These are phyloP conservation scores for Diaporthe amygdali DNA, from an alignment of 2,329 filamentous ascomycete genomes.

Conservation along the genomic window DNA sequence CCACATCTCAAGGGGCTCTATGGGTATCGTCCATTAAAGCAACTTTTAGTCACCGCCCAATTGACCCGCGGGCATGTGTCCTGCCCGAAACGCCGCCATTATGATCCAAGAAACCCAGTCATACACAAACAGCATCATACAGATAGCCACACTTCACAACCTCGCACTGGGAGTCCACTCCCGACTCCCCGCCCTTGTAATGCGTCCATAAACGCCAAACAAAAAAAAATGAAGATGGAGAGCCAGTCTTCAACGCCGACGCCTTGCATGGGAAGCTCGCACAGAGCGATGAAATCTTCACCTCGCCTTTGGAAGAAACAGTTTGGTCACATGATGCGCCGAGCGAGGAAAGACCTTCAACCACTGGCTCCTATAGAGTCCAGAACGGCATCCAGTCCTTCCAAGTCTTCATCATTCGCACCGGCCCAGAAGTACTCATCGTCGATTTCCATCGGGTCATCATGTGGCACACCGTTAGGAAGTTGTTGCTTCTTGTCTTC, in stretches of 20 bases:
- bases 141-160: not conserved
- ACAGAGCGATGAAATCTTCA: not conserved
- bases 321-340: not conserved
- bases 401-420: conserved; percentile 55
- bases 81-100: conserved; percentile 25
- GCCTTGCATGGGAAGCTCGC: conserved; percentile 13
- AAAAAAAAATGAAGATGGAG: conserved; percentile 25
- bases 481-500: conserved; percentile 44
- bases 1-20: conserved; percentile 25
- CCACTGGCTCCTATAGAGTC: conserved; percentile 49
- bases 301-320: not conserved
- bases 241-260: conserved; percentile 25
- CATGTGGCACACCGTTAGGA: conserved; percentile 52
- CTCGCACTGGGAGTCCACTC: not conserved
- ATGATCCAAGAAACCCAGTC: conserved; percentile 10
- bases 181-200: not conserved
- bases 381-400: conserved; percentile 60
- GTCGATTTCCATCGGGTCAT: conserved; percentile 66
- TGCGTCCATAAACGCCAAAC: conserved; percentile 26
- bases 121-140: conserved; percentile 10
- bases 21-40: conserved; percentile 38
- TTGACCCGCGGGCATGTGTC: conserved; percentile 3
- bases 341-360: not conserved
- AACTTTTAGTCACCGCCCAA: conserved; percentile 19
- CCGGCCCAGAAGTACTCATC: conserved; percentile 68